Base-by-base conservation (phyloP, 495 filamentous ascomycete species). In the Podospora didyma region DNA sequence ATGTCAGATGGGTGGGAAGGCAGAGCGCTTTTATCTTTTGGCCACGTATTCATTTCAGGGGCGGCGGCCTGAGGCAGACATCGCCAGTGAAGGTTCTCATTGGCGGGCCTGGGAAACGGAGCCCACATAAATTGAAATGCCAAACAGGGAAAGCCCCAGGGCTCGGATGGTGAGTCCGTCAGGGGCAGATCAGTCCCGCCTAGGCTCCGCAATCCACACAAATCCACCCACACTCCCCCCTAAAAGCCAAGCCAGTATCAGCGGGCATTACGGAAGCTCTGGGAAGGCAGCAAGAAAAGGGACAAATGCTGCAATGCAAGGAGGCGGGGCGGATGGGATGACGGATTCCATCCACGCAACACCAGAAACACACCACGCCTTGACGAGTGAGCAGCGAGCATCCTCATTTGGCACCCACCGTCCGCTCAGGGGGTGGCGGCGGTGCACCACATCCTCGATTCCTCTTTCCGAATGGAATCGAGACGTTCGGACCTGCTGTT, bases 21-120 rank as follows among this genome's bases (percentile, higher is more conserved):
- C 58, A 56, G 60, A 53, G 50, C 60, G 59, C 64, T 63, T 69
- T 69, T 71, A 69, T 69, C 62, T 69, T 68, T 58, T 63, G 69
- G 63, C 39, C 62, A 69, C 66, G 59, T 66, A 50, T 63, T 45
- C 56, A 42, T 44, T 58, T 58, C 61, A 45, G 64, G 58, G 57
- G 49, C n/a, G 19, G 14, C 2, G 52, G 67, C 69, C 69, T 69
- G 34, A 69, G 69, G 67, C 67, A 55, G 20, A 5, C 45, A 53
- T 0, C 0, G 24, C 28, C 31, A 23, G 2, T 37, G 10, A 12
- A 10, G 17, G 14, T 45, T 16, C 21, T 71, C 62, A 69, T 71
- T 71, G 66, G 68, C 49, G 20, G 46, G 21, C 24, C 20, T 47
- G 26, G 50, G 47, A 28, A 56, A 28, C 49, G 58, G 60, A 53